These are phyloP conservation scores for Corchorus capsularis DNA, from an alignment of 345 rosid species.

Conservation along the genomic window DNA sequence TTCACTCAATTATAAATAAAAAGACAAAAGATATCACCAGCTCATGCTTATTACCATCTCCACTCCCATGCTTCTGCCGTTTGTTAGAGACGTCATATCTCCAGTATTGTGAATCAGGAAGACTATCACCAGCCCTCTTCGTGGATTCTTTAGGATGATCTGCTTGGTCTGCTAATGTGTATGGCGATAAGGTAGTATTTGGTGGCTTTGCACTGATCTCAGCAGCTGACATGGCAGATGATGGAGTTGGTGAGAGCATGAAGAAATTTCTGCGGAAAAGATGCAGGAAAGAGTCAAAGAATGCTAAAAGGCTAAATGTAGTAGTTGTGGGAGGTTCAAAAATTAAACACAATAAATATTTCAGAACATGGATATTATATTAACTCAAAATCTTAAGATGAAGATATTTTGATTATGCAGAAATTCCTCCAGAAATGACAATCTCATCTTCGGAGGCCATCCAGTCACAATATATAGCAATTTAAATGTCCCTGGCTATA, in stretches of 20 bases:
- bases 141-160: constrained; percentile 41
- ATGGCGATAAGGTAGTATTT: constrained; percentile 69
- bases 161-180: constrained; percentile 48
- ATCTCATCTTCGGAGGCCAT: background rate
- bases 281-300: constrained; percentile 17
- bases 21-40: too few species aligned
- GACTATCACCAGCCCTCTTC: constrained; percentile 53
- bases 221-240: constrained; percentile 72
- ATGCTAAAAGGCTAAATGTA: constrained; percentile 11
- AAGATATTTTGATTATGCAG: background rate
- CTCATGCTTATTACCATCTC: constrained; percentile 57
- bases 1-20: too few species aligned
- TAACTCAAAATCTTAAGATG: background rate
- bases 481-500: background rate
- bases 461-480: constrained; percentile 1
- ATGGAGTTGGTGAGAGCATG: constrained; percentile 86
- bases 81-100: constrained; percentile 86
- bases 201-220: constrained; percentile 77
- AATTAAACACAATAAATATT: background rate
- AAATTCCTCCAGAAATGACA: background rate
- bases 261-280: constrained; percentile 70
- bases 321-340: background rate
- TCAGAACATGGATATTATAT: background rate
- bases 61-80: constrained; percentile 67
- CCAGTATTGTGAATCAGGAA: constrained; percentile 81